Percentiles rank a stretch among this genome's conserved stretches.
These are phyloP conservation scores for Rhytidhysteron rufulum DNA, from an alignment of 2,329 filamentous ascomycete genomes.

Conservation along the genomic window DNA sequence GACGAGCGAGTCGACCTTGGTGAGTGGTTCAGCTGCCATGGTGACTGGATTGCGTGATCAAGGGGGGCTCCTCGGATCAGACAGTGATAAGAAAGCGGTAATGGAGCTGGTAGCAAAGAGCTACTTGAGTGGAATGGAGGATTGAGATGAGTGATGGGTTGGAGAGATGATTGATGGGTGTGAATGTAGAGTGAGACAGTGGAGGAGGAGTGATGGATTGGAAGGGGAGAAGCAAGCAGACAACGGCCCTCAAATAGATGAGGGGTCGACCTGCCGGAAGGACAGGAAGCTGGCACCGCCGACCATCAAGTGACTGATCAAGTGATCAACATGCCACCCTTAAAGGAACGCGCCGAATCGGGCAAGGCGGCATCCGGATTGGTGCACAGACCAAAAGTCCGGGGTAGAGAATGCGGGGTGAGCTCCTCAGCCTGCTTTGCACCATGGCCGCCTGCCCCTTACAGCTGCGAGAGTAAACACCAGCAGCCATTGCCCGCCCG, in stretches of 20 bases:
- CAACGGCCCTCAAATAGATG: not conserved
- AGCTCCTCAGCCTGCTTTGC: not conserved
- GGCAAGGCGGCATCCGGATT: not conserved
- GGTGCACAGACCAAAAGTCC: not conserved
- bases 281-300: not conserved
- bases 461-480: no score
- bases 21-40: slow-evolving; percentile 47
- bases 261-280: not conserved
- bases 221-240: not conserved
- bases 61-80: not conserved
- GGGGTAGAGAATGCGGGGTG: not conserved
- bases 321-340: not conserved
- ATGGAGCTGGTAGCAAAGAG: no score
- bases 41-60: not conserved
- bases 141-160: no score
- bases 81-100: not conserved
- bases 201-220: not conserved
- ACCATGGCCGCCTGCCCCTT: no score
- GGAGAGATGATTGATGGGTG: not conserved
- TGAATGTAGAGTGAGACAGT: not conserved
- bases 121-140: no score
- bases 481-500: no score
- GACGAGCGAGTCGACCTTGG: slow-evolving; percentile 89
- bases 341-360: not conserved
- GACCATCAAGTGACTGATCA: no score